Percentiles rank a stretch among this genome's conserved stretches.
phyloP scores from a whole-genome alignment of 2,329 filamentous ascomycete genomes.

The Arthrinium phaeospermum region DNA sequence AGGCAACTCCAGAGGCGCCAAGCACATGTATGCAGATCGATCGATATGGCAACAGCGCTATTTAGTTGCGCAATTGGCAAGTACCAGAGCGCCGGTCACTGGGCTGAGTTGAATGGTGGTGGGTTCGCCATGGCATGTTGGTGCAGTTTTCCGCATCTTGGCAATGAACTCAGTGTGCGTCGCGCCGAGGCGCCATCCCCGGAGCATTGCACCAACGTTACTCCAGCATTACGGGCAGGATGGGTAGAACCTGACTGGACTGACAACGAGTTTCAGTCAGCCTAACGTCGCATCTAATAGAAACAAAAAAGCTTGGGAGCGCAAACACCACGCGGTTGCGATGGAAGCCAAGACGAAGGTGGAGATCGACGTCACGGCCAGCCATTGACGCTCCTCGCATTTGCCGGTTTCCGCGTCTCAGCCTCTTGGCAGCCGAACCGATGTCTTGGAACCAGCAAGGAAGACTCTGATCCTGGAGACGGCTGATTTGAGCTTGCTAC shows the following conservation, averaged over 20 bases:
- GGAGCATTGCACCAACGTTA: not conserved
- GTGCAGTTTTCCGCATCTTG: not conserved
- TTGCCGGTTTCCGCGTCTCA: constrained; percentile 15
- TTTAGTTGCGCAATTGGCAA: not conserved
- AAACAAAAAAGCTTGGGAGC: not conserved
- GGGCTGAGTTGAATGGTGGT: not conserved
- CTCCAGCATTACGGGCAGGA: not conserved
- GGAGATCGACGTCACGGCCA: constrained; percentile 12
- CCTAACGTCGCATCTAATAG: not conserved
- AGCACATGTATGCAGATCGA: not conserved
- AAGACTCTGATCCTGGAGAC: constrained; percentile 2
- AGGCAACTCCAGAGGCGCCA: not conserved
- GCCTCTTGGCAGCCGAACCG: not conserved
- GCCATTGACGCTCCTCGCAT: constrained; percentile 1
- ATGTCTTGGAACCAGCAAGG: constrained; percentile 6
- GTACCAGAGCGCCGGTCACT: not conserved
- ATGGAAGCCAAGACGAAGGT: constrained; percentile 18
- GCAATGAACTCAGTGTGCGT: not conserved
- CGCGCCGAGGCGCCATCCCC: constrained; percentile 5
- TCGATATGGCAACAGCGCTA: not conserved
- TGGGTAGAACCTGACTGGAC: no score
- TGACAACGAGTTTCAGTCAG: not conserved
- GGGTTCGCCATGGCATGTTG: constrained; percentile 1
- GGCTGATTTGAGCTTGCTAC: not conserved
- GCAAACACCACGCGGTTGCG: not conserved